These are phyloP conservation scores for Tilletia setariae DNA, from an alignment of 1,284 basidiomycete genomes.

Conservation along the genomic window DNA sequence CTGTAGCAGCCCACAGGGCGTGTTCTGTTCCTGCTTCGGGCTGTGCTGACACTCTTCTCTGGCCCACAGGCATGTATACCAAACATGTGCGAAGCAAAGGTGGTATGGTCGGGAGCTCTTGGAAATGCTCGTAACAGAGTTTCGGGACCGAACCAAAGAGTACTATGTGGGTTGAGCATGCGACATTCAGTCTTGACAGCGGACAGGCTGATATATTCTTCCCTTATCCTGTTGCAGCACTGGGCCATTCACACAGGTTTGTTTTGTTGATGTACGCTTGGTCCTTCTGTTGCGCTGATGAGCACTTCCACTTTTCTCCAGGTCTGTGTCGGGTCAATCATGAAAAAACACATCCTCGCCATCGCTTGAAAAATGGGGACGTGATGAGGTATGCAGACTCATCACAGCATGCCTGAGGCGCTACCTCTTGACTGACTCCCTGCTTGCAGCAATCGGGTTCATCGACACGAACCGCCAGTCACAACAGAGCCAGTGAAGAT, in stretches of 20 bases:
- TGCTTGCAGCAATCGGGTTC: slow-evolving; percentile 72
- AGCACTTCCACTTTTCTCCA: slow-evolving; percentile 64
- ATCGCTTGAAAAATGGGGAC: slow-evolving; percentile 81
- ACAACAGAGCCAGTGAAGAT: slow-evolving; percentile 80
- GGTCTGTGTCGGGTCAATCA: slow-evolving; percentile 94
- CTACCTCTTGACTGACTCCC: not conserved
- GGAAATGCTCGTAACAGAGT: slow-evolving; percentile 55
- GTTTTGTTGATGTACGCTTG: not conserved
- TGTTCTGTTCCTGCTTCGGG: not conserved
- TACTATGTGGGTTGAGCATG: slow-evolving; percentile 49
- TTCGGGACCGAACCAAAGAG: slow-evolving; percentile 55
- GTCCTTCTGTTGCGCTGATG: not conserved
- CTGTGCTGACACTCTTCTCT: too few relatives aligned
- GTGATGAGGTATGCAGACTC: slow-evolving; percentile 70
- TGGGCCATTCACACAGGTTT: slow-evolving; percentile 12
- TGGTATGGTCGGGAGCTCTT: slow-evolving; percentile 78
- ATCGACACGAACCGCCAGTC: slow-evolving; percentile 93
- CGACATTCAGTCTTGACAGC: not conserved
- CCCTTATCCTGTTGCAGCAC: not conserved
- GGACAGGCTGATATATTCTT: not conserved
- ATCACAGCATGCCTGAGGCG: not conserved
- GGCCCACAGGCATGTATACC: slow-evolving; percentile 57
- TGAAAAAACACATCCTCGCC: slow-evolving; percentile 71
- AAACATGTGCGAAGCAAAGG: slow-evolving; percentile 85
- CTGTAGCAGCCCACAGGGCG: not conserved